Evolutionary conservation across 202 grass and related monocot species (phyloP).

Genomic region (Brachypodium distachyon): DNA sequence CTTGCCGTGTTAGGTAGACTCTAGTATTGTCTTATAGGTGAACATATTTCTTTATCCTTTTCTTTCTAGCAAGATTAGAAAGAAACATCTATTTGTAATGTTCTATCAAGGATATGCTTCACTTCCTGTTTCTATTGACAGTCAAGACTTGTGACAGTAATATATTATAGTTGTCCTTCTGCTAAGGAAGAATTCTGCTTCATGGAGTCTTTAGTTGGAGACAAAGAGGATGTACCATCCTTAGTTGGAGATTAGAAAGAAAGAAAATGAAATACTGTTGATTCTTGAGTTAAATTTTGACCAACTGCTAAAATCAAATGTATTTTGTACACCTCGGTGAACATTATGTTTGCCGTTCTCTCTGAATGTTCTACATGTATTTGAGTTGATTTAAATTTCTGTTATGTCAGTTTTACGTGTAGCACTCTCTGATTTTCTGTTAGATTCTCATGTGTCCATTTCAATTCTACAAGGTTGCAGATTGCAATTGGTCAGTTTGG

Average conservation of each 20-base stretch:
- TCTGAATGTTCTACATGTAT: neutral
- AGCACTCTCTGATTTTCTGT: neutral
- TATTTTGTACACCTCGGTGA: neutral
- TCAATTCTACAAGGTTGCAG: neutral
- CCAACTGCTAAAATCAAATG: neutral
- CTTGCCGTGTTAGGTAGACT: neutral
- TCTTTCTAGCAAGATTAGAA: neutral
- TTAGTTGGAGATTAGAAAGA: too few species aligned
- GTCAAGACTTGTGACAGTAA: neutral
- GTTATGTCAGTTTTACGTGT: neutral
- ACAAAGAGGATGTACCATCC: neutral
- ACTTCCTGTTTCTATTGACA: neutral
- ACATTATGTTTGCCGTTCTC: neutral
- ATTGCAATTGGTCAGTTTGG: neutral
- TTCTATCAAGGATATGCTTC: neutral
- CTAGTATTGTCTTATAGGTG: neutral
- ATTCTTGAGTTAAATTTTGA: constrained; percentile 2
- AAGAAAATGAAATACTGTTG: neutral
- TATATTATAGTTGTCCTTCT: neutral
- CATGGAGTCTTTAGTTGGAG: neutral
- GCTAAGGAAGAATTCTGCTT: neutral
- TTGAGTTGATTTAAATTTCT: neutral
- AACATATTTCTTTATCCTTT: neutral
- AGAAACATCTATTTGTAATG: neutral
- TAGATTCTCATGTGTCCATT: neutral